Percentiles rank a stretch among this genome's conserved stretches.
These are phyloP conservation scores for Suillus spraguei DNA, from an alignment of 768 basidiomycete genomes.

Conservation along the genomic window DNA sequence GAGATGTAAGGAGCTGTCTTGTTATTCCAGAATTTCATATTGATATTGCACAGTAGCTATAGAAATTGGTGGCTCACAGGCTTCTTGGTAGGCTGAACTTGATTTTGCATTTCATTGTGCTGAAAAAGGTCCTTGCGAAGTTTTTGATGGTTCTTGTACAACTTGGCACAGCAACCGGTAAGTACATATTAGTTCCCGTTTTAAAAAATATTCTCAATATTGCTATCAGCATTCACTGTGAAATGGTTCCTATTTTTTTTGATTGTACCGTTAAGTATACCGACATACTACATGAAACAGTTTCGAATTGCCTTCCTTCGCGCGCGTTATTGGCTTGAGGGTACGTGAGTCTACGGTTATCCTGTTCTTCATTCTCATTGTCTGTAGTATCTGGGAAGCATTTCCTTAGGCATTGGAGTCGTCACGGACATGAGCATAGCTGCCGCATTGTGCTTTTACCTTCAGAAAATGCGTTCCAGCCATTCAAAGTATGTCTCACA, in stretches of 20 bases:
- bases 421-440: conserved; percentile 56
- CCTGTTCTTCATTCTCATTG: background rate
- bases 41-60: conserved; percentile 50
- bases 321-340: conserved; percentile 46
- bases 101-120: background rate
- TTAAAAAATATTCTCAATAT: conserved; percentile 3
- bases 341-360: conserved; percentile 32
- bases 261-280: background rate
- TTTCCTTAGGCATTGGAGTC: conserved; percentile 52
- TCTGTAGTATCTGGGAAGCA: conserved; percentile 45
- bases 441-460: conserved; percentile 51
- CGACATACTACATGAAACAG: conserved; percentile 24
- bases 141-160: conserved; percentile 50
- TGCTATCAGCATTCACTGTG: conserved; percentile 43
- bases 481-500: conserved; percentile 40
- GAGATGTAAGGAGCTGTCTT: conserved; percentile 49
- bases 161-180: conserved; percentile 47
- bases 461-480: conserved; percentile 55
- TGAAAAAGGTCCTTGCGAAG: conserved; percentile 31
- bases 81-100: conserved; percentile 42
- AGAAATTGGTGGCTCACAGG: conserved; percentile 49
- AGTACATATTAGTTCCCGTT: conserved; percentile 13
- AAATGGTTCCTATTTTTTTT: conserved; percentile 38
- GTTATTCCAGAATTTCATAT: background rate
- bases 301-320: conserved; percentile 44